Evolutionary conservation across 345 rosid genomes (phyloP), one percentile per base, ranked within the genome.

Genomic region (Eucalyptus marginata): DNA sequence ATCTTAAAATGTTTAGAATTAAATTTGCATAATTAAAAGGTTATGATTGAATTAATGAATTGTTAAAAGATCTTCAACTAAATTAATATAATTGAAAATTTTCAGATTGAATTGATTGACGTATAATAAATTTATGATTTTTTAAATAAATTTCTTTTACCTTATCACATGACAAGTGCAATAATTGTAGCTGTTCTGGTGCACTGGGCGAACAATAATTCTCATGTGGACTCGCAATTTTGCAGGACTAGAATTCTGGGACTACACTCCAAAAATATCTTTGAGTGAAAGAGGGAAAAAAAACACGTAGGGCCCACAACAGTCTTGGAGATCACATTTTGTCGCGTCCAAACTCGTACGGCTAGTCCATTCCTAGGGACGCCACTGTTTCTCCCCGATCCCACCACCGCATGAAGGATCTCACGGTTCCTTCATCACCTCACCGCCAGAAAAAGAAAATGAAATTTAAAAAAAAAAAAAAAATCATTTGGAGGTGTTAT

Each of bases 41-140:
- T 49, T 49, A 49, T 3, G 51, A 49, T 49, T 56, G 62, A 56
- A 56, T 8, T 24, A 22, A 1, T 1, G 3, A 56, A 56, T 56
- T 24, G 3, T 56, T 10, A 24, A 10, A 56, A 56, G 6, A 24
- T 56, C 1, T 24, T 22, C 6, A 56, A 8, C 13, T 56, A 22
- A 22, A 56, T 56, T 22, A 11, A 22, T 24, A 56, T 56, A 56
- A 22, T 9, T 24, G 2, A 56, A 56, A 56, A 56, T 17, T 22
- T 56, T 56, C 6, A 0, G 2, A 52, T 52, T 18, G 0, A 54
- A 8, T 7, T 3, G 10, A 10, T 1, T 24, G 0, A 10, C 1
- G 3, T 5, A 56, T 24, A 4, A 8, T 56, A 2, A 24, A 56
- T 56, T 24, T 56, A 56, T 10, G 13, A 56, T 24, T 24, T 56